phyloP scores from a whole-genome alignment of 1,139 yeast genomes.

The Yamadazyma membranifaciens region DNA sequence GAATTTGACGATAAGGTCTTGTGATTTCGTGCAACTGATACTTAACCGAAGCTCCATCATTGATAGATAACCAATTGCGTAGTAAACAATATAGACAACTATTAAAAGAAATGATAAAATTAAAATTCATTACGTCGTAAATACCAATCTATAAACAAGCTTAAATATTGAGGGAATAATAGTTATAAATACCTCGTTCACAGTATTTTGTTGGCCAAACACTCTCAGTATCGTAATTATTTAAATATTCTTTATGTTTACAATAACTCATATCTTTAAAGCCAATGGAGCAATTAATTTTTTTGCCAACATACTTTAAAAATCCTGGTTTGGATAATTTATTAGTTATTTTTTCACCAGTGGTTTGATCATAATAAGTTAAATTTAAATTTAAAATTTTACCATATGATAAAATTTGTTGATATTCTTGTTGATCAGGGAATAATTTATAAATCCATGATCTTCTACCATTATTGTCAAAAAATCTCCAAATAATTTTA shows the following conservation, averaged over 20 bases:
- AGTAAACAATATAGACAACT: too few relatives aligned
- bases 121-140: too few relatives aligned
- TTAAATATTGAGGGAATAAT: conserved; percentile 51
- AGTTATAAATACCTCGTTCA: conserved; percentile 72
- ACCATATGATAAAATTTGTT: conserved; percentile 24
- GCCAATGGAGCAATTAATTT: conserved; percentile 58
- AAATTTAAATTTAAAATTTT: conserved; percentile 26
- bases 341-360: conserved; percentile 63
- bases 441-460: conserved; percentile 74
- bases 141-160: too few relatives aligned
- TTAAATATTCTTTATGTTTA: conserved; percentile 29
- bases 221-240: conserved; percentile 37
- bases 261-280: conserved; percentile 41
- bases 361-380: conserved; percentile 58
- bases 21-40: too few relatives aligned
- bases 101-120: too few relatives aligned
- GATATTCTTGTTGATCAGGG: conserved; percentile 30
- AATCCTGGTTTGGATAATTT: conserved; percentile 58
- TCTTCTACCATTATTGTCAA: conserved; percentile 67
- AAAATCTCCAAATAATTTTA: conserved; percentile 51
- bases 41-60: too few relatives aligned
- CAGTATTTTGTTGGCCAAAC: conserved; percentile 64
- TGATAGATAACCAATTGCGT: too few relatives aligned
- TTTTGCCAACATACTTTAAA: conserved; percentile 61
- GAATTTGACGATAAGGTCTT: too few relatives aligned